Evolutionary conservation across 768 basidiomycete genomes (phyloP).

Genomic region (Termitomyces bulborhizus): DNA sequence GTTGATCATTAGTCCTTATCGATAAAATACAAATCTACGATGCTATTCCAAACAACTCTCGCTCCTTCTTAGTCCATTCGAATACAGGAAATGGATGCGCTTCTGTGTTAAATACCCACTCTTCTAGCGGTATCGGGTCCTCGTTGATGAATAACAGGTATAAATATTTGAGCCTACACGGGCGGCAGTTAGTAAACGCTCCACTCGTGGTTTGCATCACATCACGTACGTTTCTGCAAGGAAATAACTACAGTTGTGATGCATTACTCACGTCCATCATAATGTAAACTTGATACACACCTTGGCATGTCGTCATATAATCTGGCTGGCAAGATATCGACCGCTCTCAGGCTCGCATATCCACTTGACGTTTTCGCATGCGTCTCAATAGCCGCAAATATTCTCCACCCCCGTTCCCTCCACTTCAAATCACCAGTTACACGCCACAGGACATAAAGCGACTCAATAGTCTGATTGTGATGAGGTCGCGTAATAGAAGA

Average conservation of each 20-base stretch:
- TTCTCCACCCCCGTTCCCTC: slow-evolving; percentile 65
- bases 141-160: slow-evolving; percentile 63
- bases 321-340: slow-evolving; percentile 33
- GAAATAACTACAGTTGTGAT: slow-evolving; percentile 28
- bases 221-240: slow-evolving; percentile 39
- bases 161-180: slow-evolving; percentile 59
- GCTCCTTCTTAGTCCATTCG: slow-evolving; percentile 52
- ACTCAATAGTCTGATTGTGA: slow-evolving; percentile 59
- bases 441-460: slow-evolving; percentile 65
- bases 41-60: slow-evolving; percentile 31
- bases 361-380: slow-evolving; percentile 52
- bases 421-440: slow-evolving; percentile 62
- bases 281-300: slow-evolving; percentile 26
- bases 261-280: no score
- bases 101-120: slow-evolving; percentile 62
- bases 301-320: slow-evolving; percentile 68
- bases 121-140: slow-evolving; percentile 50
- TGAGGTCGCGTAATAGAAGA: background rate
- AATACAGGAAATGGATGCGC: slow-evolving; percentile 78
- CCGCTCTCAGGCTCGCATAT: slow-evolving; percentile 53
- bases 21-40: slow-evolving; percentile 3
- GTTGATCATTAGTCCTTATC: no score
- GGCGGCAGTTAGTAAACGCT: background rate
- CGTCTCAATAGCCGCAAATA: slow-evolving; percentile 62
- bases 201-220: slow-evolving; percentile 10